Evolutionary conservation across 257 asterid genomes (phyloP), one percentile per base, ranked within the genome.

Genomic region (Solanum tacnaense): DNA sequence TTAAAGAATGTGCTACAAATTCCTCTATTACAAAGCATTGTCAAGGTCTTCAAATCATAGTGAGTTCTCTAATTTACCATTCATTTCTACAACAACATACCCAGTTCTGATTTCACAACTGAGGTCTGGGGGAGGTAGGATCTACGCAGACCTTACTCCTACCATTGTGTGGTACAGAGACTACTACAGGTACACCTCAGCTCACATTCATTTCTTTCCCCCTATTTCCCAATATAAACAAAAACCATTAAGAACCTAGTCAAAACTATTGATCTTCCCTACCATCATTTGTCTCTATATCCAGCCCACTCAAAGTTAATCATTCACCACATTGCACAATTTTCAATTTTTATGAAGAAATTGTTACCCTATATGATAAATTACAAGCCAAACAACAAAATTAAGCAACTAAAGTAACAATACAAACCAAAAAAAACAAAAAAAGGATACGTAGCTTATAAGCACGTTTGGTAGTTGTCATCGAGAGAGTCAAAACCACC

Each of bases 401-500:
- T 34, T 36, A 58, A 62, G 71, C 21, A 71, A 74, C 13, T 36
- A 38, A 67, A 75, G 23, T 41, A 35, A 34, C 13, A 89, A 60
- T 13, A 81, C 7, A 74, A 21, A 73, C 27, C 44, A 34, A 73
- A 73, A 32, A 9, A 56, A 56, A 58, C 23, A 20, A 70, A 81
- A 84, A 74, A 93, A 94, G 98, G 98, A 97, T 97, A 97, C 98
- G 99, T 89, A 97, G 96, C 98, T 97, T 97, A 87, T 97, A 97
- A 91, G 98, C 98, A 87, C 98, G 99, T 91, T 97, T 97, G 92
- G 98, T 91, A 88, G 98, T 93, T 58, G 96, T 91, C 92, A 95
- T 86, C 94, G 70, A 73, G 29, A 86, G 38, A 32, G 4, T 72
- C 83, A 78, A 60, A 41, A 72, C 73, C 27, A 36, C 34, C 81